Conservation (phyloP, 495 filamentous ascomycete species). For the Opeltia flavorubescens region DNA sequence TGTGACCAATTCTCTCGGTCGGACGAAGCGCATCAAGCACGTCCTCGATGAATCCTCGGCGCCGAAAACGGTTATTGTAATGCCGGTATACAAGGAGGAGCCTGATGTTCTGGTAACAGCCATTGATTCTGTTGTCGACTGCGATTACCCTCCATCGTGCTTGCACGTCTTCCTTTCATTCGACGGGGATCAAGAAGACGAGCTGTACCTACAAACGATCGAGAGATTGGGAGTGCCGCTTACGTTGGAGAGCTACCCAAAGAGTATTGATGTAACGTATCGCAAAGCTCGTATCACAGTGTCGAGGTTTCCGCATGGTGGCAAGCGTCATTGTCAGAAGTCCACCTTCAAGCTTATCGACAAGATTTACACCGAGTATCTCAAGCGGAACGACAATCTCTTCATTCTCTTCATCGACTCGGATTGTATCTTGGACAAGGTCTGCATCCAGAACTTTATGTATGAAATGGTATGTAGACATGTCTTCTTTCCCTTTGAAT, state of each 20-base stretch:
- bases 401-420: slow-evolving; percentile 98
- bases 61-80: slow-evolving; percentile 91
- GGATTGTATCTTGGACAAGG: slow-evolving; percentile 85
- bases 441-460: slow-evolving; percentile 95
- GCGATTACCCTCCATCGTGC: slow-evolving; percentile 86
- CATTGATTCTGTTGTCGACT: slow-evolving; percentile 82
- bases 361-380: slow-evolving; percentile 79
- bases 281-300: slow-evolving; percentile 73
- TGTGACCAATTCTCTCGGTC: slow-evolving; percentile 71
- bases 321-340: slow-evolving; percentile 90
- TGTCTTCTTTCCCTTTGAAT: background rate
- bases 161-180: slow-evolving; percentile 96
- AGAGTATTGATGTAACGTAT: slow-evolving; percentile 84
- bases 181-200: slow-evolving; percentile 78
- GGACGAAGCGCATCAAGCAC: slow-evolving; percentile 67
- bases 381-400: slow-evolving; percentile 78
- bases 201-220: slow-evolving; percentile 79
- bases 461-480: slow-evolving; percentile 62
- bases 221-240: slow-evolving; percentile 76
- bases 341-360: slow-evolving; percentile 90
- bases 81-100: slow-evolving; percentile 94
- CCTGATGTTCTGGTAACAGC: slow-evolving; percentile 77
- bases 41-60: slow-evolving; percentile 73
- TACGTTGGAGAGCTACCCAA: slow-evolving; percentile 62
- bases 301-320: slow-evolving; percentile 85